A percentile compares a stretch with the other conserved stretches of the same genome.
Evolutionary conservation across 305 asterid species (phyloP).

Genomic region (Fraxinus greggii): DNA sequence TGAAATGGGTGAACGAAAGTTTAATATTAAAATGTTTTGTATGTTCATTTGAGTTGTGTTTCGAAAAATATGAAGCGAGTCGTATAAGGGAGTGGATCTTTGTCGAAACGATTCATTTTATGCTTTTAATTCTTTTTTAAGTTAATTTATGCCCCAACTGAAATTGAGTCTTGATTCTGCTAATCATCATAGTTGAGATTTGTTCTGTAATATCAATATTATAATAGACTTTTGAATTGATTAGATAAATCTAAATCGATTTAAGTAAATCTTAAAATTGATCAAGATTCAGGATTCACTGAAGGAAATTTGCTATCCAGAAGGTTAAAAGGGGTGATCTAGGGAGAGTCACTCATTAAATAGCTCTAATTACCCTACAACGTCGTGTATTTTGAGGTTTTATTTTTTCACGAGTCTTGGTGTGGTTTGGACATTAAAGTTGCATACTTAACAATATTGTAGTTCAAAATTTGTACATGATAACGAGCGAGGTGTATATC

Average conservation of each 20-base stretch:
- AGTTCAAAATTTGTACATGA: not conserved
- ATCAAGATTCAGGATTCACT: not conserved
- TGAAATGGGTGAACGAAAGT: not conserved
- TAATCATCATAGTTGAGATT: no score
- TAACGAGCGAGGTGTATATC: no score
- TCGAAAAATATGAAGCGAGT: no score
- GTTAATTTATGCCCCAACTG: no score
- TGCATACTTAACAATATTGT: not conserved
- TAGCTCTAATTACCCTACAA: no score
- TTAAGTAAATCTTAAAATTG: not conserved
- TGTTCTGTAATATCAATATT: no score
- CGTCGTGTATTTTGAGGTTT: no score
- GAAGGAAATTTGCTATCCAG: not conserved
- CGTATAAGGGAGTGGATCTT: not conserved
- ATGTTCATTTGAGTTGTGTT: no score
- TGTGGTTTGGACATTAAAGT: not conserved
- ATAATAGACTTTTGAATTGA: no score
- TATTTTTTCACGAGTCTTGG: not conserved
- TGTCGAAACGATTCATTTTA: not conserved
- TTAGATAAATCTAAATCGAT: no score
- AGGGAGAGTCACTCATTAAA: not conserved
- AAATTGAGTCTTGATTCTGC: no score
- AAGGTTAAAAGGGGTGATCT: not conserved
- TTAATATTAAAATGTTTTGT: not conserved
- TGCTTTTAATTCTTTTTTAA: not conserved